Base-by-base conservation (phyloP, 2,329 filamentous ascomycete genomes). In the Talaromyces sp. region DNA sequence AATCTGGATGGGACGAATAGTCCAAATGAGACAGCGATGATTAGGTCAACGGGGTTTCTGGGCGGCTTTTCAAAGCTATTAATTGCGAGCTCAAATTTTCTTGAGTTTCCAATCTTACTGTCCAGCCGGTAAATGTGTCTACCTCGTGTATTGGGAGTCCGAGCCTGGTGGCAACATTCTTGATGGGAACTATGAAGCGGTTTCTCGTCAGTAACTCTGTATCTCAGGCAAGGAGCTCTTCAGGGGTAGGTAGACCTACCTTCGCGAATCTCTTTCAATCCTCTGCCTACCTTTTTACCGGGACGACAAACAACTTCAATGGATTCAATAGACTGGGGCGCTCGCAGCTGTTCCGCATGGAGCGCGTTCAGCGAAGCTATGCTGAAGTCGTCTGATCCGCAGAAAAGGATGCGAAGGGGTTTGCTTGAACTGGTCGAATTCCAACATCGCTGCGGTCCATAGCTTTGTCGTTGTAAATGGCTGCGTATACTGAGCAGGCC, bases 21-120 rank as follows among this genome's bases (percentile, higher is more conserved):
- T 3, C 95, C 95, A 76, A 98, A 99, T 0, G 95, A 98, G 4
- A 98, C 95, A 55, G 93, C 93, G 53, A 98, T 82, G 67, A 99
- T 84, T 62, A 99, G 81, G 73, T 97, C 92, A 66, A 87, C 86
- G 30, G 78, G 68, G 31, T 73, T 69, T 40, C 68, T 71, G 16
- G 88, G 88, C 36, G 88, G 82, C 82, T 89, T 66, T n/a, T 28
- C 59, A 56, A 33, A 54, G 18, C 34, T 33, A 28, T 47, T 6
- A 55, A 27, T 34, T 56, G 44, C 23, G 4, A 56, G 4, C 14
- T 30, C 28, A 44, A 57, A 40, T 10, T 14, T 28, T 5, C 16
- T 42, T 7, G n/a, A 7, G 36, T 33, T 44, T 18, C 23, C 14
- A 36, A 18, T 73, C 84, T 75, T 78, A 91, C 88, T 69, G 85